A percentile compares a stretch with the other conserved stretches of the same genome.
Evolutionary conservation across 2,329 filamentous ascomycete genomes (phyloP).

Genomic region (Aspergillus novofumigatus): DNA sequence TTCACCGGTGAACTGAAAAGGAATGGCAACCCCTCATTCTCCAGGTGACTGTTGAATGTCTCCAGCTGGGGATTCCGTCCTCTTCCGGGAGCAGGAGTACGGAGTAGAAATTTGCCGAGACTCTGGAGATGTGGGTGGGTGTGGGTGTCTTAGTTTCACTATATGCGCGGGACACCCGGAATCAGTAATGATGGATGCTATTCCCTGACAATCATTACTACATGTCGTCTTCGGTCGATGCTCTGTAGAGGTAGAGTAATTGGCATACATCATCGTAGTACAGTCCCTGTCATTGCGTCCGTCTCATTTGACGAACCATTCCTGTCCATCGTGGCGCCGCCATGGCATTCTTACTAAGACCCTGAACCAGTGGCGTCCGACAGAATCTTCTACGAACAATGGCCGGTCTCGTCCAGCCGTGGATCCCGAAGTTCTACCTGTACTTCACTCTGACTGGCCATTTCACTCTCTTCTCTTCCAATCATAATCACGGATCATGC

Average conservation of each 20-base stretch:
- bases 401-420: not conserved
- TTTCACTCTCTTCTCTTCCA: not conserved
- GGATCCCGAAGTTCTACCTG: not conserved
- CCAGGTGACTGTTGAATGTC: not conserved
- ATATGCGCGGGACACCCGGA: not conserved
- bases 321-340: not conserved
- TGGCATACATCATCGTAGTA: not conserved
- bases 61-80: not conserved
- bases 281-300: too few species aligned
- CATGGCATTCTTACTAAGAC: not conserved
- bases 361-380: not conserved
- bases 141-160: too few species aligned
- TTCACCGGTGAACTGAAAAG: not conserved
- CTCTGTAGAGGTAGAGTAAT: too few species aligned
- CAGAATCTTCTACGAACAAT: not conserved
- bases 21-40: not conserved
- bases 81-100: not conserved
- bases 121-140: not conserved
- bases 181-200: not conserved
- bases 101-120: not conserved
- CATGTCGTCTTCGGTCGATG: not conserved
- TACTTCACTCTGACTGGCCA: not conserved
- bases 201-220: not conserved
- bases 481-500: not conserved
- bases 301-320: not conserved